Evolutionary conservation across 2,329 filamentous ascomycete genomes (phyloP), one percentile per base, ranked within the genome.

Genomic region (Elsinoe batatas): DNA sequence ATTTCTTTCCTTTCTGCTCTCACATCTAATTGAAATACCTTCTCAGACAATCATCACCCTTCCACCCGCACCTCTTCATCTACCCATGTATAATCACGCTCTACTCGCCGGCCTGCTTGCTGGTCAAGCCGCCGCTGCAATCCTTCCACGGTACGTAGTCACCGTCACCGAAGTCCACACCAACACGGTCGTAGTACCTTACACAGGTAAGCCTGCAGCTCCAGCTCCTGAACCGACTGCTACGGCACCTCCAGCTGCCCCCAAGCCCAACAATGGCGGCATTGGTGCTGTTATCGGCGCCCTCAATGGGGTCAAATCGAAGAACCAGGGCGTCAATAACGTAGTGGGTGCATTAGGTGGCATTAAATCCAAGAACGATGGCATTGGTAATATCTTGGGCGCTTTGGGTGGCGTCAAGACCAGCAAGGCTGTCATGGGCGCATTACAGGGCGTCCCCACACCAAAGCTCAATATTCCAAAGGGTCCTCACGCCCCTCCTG

Each of bases 61-160:
- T 15, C 18, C 26, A 17, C 6, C 26, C 18, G 4, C 18, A 38
- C 13, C 4, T 44, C 26, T n/a, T 12, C 17, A 44, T 10, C 20
- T 44, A 5, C 26, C 26, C 20, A 59, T 59, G 58, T 33, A 57
- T 22, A 22, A 26, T 22, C 37, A 38, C 32, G 18, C 35, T 2
- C 35, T 57, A 12, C 3, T 59, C 18, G 10, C 20, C 35, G 42
- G 54, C 13, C 26, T 54, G 36, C 58, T 59, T 56, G 58, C 58
- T 36, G 51, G 58, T 42, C 58, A 57, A 47, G 55, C 51, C 12
- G 42, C 46, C 7, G 57, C 56, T n/a, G 50, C 18, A 26, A 43
- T 51, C 32, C 50, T 58, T 17, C 50, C 54, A 15, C 38, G 53
- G 5, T 26, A 42, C 12, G 40, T 53, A 12, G 37, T 55, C 5